Conservation (phyloP, 192 early-diverging fungal genomes). For the Backusella sp. region DNA sequence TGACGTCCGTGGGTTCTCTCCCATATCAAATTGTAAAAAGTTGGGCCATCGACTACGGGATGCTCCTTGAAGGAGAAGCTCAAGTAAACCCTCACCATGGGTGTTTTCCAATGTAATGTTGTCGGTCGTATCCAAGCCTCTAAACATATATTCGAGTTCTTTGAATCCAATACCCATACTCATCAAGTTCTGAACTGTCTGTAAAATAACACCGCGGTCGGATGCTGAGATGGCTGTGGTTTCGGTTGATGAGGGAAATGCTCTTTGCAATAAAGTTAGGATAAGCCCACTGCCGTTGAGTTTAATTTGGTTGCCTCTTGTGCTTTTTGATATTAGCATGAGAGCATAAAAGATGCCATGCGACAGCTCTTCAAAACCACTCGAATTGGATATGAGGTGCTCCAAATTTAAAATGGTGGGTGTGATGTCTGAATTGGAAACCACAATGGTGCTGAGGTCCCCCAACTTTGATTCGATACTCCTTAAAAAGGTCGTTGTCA, state of each 20-base stretch:
- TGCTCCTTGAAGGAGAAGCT: conserved; percentile 51
- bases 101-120: conserved; percentile 28
- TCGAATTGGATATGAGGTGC: neutral
- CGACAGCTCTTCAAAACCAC: conserved; percentile 19
- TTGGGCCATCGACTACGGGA: conserved; percentile 55
- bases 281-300: conserved; percentile 50
- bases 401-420: conserved; percentile 34
- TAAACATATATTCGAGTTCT: conserved; percentile 58
- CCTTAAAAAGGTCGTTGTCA: neutral
- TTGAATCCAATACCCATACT: conserved; percentile 53
- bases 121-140: conserved; percentile 30
- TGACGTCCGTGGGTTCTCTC: conserved; percentile 27
- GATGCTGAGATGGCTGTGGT: conserved; percentile 6
- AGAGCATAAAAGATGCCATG: conserved; percentile 35
- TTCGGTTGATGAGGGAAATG: conserved; percentile 19
- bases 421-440: conserved; percentile 34
- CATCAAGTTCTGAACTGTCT: conserved; percentile 49
- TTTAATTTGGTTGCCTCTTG: conserved; percentile 51
- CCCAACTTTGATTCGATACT: conserved; percentile 16
- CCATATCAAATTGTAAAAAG: conserved; percentile 61
- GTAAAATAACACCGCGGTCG: conserved; percentile 20
- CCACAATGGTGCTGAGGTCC: neutral
- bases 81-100: conserved; percentile 34
- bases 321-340: conserved; percentile 42
- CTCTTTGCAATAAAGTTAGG: conserved; percentile 35